A percentile compares a stretch with the other conserved stretches of the same genome.
Evolutionary conservation across 257 asterid species (phyloP).

Genomic region (Fraxinus cuspidata): DNA sequence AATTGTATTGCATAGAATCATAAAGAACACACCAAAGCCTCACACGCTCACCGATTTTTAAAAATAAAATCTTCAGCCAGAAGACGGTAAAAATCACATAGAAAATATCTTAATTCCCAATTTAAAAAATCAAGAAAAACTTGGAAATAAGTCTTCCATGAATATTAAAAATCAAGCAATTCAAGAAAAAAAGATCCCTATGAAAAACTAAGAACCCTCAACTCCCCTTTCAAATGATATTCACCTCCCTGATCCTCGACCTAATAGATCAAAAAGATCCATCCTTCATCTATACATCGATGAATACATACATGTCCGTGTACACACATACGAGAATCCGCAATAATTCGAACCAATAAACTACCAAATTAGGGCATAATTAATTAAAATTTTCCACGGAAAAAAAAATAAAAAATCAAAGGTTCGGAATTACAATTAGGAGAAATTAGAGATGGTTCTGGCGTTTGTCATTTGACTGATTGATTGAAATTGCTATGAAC

Average conservation of each 20-base stretch:
- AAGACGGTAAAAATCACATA: background rate
- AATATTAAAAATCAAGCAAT: background rate
- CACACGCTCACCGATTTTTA: background rate
- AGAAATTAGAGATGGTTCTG: conserved; percentile 23
- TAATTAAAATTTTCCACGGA: background rate
- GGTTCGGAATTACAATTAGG: conserved; percentile 34
- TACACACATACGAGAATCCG: background rate
- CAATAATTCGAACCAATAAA: background rate
- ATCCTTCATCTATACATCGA: conserved; percentile 15
- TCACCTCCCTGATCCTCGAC: conserved; percentile 10
- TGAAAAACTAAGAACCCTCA: conserved; percentile 22
- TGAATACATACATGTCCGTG: conserved; percentile 4
- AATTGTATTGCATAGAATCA: background rate
- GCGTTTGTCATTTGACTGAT: conserved; percentile 28
- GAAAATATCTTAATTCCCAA: background rate
- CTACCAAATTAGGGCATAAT: conserved; percentile 21
- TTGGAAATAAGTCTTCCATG: background rate
- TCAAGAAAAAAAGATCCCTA: conserved; percentile 7
- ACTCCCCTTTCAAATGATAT: conserved; percentile 1
- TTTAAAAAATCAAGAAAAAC: background rate
- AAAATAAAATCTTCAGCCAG: background rate
- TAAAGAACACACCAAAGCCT: background rate
- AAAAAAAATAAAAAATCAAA: conserved; percentile 18
- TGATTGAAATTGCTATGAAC: conserved; percentile 17
- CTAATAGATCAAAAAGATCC: conserved; percentile 29